Evolutionary conservation across 1,139 yeast genomes (phyloP).

Genomic region (Ogataea hybrid): DNA sequence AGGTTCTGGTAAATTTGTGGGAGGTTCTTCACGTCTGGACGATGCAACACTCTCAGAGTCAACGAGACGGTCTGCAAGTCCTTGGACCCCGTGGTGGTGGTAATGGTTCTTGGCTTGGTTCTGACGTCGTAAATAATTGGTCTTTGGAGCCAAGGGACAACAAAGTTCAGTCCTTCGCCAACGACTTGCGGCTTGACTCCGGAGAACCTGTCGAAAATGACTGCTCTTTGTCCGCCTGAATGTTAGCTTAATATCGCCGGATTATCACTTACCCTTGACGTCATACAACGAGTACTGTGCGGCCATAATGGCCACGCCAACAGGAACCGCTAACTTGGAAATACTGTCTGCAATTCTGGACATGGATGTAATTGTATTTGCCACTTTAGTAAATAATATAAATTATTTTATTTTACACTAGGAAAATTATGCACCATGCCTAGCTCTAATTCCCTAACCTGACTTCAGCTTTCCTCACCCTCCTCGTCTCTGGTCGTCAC

Average conservation of each 20-base stretch:
- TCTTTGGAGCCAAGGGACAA: constrained; percentile 93
- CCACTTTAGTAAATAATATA: constrained; percentile 5
- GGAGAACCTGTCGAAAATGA: constrained; percentile 83
- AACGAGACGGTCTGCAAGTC: constrained; percentile 94
- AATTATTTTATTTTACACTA: constrained; percentile 3
- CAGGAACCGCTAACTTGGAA: constrained; percentile 58
- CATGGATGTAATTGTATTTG: constrained; percentile 19
- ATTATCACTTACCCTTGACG: constrained; percentile 56
- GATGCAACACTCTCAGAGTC: constrained; percentile 88
- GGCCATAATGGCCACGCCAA: constrained; percentile 63
- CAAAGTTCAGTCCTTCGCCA: constrained; percentile 96
- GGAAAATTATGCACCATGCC: neutral
- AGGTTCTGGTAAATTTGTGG: constrained; percentile 87
- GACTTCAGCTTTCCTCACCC: constrained; percentile 8
- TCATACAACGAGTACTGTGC: constrained; percentile 82
- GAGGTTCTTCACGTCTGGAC: constrained; percentile 83
- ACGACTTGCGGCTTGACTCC: constrained; percentile 87
- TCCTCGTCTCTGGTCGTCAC: constrained; percentile 46
- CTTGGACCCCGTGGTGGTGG: constrained; percentile 95
- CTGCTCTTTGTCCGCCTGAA: constrained; percentile 83
- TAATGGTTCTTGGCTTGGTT: constrained; percentile 87
- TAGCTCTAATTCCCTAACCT: neutral
- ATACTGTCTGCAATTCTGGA: constrained; percentile 33
- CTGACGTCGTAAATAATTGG: constrained; percentile 90
- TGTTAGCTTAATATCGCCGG: neutral